Evolutionary conservation across 2,329 filamentous ascomycete species (phyloP).

Genomic region (Sclerotinia spermophila): DNA sequence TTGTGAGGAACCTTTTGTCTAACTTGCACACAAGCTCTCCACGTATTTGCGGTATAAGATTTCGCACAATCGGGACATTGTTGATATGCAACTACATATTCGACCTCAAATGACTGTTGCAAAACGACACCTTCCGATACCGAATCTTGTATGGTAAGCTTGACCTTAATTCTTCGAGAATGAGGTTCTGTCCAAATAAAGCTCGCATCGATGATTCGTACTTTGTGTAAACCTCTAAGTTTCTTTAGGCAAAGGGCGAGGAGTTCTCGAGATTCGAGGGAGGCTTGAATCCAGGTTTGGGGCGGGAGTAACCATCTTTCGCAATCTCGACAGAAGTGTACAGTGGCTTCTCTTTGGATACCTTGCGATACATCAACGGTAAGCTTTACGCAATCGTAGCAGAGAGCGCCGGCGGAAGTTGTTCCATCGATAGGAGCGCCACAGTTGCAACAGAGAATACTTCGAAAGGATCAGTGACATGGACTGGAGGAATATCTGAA

Average conservation of each 20-base stretch:
- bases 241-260: conserved; percentile 89
- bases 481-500: neutral
- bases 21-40: conserved; percentile 90
- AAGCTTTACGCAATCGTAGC: conserved; percentile 92
- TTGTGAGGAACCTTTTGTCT: conserved; percentile 97
- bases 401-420: conserved; percentile 77
- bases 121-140: conserved; percentile 63
- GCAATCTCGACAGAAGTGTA: conserved; percentile 92
- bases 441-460: conserved; percentile 98
- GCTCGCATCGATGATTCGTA: conserved; percentile 89
- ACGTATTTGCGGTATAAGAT: conserved; percentile 94
- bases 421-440: conserved; percentile 94
- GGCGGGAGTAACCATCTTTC: conserved; percentile 91
- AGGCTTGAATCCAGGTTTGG: conserved; percentile 77
- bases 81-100: conserved; percentile 85
- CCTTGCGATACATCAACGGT: conserved; percentile 90
- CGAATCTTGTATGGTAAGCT: conserved; percentile 82
- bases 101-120: conserved; percentile 93
- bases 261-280: conserved; percentile 85
- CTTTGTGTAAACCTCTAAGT: conserved; percentile 79
- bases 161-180: conserved; percentile 86
- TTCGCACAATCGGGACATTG: conserved; percentile 95
- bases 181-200: conserved; percentile 99
- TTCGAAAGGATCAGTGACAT: conserved; percentile 38
- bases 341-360: conserved; percentile 82